Conservation (phyloP, 2,329 filamentous ascomycete species). For the Verticillium tricorpus region DNA sequence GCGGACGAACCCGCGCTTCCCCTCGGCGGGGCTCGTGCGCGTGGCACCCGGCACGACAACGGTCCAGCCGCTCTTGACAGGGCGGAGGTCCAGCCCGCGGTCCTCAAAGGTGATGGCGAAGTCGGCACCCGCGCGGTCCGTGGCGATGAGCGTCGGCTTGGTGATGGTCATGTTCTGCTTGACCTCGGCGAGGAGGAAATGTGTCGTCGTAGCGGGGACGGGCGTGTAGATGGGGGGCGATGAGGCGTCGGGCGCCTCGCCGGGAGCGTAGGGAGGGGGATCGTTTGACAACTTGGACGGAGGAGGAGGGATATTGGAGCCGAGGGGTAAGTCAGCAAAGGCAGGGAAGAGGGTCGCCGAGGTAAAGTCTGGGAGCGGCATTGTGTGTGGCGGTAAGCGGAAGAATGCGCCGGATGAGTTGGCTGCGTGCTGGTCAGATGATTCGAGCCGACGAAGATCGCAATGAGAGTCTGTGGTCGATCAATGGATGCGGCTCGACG, state of each 20-base stretch:
- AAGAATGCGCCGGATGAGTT: background rate
- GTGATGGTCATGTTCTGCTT: constrained; percentile 44
- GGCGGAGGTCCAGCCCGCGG: constrained; percentile 25
- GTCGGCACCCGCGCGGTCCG: constrained; percentile 30
- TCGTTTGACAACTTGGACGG: constrained; percentile 3
- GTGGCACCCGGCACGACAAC: constrained; percentile 30
- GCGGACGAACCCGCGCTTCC: constrained; percentile 33
- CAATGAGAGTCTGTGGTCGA: background rate
- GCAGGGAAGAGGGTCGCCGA: constrained; percentile 27
- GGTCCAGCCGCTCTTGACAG: constrained; percentile 34
- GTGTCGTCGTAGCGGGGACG: constrained; percentile 2
- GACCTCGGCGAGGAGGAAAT: constrained; percentile 39
- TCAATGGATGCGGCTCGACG: background rate
- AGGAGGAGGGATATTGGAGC: constrained; percentile 5
- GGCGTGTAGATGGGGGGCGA: constrained; percentile 1
- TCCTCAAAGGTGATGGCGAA: constrained; percentile 45
- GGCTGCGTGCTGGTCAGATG: background rate
- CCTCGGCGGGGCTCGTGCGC: constrained; percentile 28
- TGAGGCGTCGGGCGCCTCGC: background rate
- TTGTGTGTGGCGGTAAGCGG: background rate
- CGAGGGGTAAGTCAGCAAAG: constrained; percentile 24
- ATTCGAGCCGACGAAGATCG: background rate
- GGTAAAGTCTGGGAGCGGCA: constrained; percentile 25
- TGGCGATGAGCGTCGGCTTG: constrained; percentile 41
- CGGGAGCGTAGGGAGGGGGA: constrained; percentile 1